These are phyloP conservation scores for Neurospora sp. DNA, from an alignment of 495 filamentous ascomycete species.

Conservation along the genomic window DNA sequence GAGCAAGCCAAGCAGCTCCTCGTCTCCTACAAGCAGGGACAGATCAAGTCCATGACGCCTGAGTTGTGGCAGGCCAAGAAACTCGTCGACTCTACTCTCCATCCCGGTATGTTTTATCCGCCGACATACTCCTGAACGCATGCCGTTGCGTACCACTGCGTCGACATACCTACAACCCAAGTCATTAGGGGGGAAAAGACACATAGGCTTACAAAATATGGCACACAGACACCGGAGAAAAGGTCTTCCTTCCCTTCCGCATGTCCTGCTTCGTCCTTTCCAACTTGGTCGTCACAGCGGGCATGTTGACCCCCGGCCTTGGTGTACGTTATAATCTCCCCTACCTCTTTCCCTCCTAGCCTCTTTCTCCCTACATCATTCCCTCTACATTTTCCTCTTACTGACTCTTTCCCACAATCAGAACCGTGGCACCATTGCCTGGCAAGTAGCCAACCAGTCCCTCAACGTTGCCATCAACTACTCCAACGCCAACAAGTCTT, in stretches of 20 bases:
- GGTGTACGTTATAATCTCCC: conserved; percentile 34
- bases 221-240: conserved; percentile 69
- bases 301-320: conserved; percentile 89
- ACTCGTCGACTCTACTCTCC: conserved; percentile 88
- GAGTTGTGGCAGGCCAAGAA: conserved; percentile 95
- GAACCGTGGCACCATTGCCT: conserved; percentile 81
- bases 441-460: conserved; percentile 95
- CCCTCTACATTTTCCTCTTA: background rate
- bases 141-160: background rate
- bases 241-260: conserved; percentile 88
- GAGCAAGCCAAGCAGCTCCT: conserved; percentile 74
- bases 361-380: background rate
- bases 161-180: background rate
- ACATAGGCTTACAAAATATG: conserved; percentile 4
- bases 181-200: background rate
- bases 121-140: background rate
- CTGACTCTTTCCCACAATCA: conserved; percentile 21
- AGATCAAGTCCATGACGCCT: conserved; percentile 68
- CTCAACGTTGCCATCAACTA: conserved; percentile 97
- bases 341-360: background rate
- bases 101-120: conserved; percentile 68
- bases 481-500: conserved; percentile 94
- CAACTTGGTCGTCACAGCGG: conserved; percentile 91
- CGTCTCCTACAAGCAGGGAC: conserved; percentile 69
- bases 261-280: conserved; percentile 95